phyloP scores from a whole-genome alignment of 805 yeast species.

The Soucietia sequanensis region DNA sequence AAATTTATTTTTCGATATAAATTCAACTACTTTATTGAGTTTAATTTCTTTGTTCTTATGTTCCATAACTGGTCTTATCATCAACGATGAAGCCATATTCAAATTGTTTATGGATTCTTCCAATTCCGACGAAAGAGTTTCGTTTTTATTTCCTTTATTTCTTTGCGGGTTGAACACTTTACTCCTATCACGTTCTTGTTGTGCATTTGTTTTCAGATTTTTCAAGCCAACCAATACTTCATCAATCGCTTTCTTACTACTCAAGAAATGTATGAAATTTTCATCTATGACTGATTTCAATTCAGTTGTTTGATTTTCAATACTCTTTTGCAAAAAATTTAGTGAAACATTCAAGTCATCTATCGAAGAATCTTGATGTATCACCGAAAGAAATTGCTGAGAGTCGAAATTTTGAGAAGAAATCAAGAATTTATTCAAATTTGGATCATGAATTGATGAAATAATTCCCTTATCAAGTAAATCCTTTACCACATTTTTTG shows the following conservation, averaged over 20 bases:
- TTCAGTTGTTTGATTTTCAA: slow-evolving; percentile 33
- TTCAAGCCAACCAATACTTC: slow-evolving; percentile 33
- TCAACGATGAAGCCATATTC: slow-evolving; percentile 33
- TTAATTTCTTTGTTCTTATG: slow-evolving; percentile 35
- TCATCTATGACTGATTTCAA: slow-evolving; percentile 36
- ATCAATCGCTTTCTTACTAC: slow-evolving; percentile 40
- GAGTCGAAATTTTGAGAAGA: slow-evolving; percentile 36
- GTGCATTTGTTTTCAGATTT: slow-evolving; percentile 32
- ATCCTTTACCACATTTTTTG: slow-evolving; percentile 25
- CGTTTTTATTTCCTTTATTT: slow-evolving; percentile 14
- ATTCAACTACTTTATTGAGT: slow-evolving; percentile 32
- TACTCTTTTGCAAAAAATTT: slow-evolving; percentile 30
- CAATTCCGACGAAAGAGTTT: slow-evolving; percentile 30
- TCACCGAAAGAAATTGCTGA: slow-evolving; percentile 32
- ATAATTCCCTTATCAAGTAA: slow-evolving; percentile 24
- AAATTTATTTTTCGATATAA: slow-evolving; percentile 27
- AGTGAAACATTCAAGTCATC: slow-evolving; percentile 30
- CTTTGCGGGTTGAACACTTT: slow-evolving; percentile 37
- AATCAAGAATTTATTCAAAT: slow-evolving; percentile 29
- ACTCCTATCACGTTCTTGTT: slow-evolving; percentile 31
- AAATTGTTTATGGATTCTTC: slow-evolving; percentile 40
- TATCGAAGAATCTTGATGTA: slow-evolving; percentile 38
- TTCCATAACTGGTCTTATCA: slow-evolving; percentile 42
- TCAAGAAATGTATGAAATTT: slow-evolving; percentile 33
- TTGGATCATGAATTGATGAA: slow-evolving; percentile 27